Conservation (phyloP, 2,329 filamentous ascomycete genomes). For the Aspergillus sp. region DNA sequence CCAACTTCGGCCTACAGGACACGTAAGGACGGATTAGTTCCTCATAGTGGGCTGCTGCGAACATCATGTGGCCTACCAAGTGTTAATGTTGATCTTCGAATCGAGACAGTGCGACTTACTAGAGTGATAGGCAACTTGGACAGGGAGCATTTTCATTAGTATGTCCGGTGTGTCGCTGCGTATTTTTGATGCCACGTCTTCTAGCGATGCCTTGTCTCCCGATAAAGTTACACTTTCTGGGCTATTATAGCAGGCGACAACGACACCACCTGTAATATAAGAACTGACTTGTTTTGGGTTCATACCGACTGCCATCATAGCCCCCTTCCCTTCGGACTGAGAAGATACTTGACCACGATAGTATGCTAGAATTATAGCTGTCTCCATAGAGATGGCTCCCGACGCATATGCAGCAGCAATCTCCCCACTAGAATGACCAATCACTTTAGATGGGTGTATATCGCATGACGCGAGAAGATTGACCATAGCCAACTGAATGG, state of each 20-base stretch:
- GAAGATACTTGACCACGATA: slow-evolving; percentile 21
- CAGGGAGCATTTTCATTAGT: slow-evolving; percentile 2
- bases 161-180: slow-evolving; percentile 8
- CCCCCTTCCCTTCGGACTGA: slow-evolving; percentile 12
- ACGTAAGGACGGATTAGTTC: background rate
- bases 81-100: background rate
- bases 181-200: slow-evolving; percentile 4
- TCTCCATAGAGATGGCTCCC: slow-evolving; percentile 20
- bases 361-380: slow-evolving; percentile 25
- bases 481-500: slow-evolving; percentile 37
- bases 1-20: background rate
- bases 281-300: slow-evolving; percentile 7
- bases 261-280: slow-evolving; percentile 19
- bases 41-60: background rate
- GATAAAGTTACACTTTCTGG: slow-evolving; percentile 29
- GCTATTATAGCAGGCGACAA: slow-evolving; percentile 30
- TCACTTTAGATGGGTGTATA: slow-evolving; percentile 24
- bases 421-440: slow-evolving; percentile 41
- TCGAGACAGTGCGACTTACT: background rate
- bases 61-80: background rate
- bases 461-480: slow-evolving; percentile 30
- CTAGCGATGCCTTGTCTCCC: slow-evolving; percentile 15
- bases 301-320: slow-evolving; percentile 30
- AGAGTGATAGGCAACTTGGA: background rate
- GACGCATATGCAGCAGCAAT: slow-evolving; percentile 40